Base-by-base conservation (phyloP, 177 flowering plant genomes). In the Telopea speciosissima region DNA sequence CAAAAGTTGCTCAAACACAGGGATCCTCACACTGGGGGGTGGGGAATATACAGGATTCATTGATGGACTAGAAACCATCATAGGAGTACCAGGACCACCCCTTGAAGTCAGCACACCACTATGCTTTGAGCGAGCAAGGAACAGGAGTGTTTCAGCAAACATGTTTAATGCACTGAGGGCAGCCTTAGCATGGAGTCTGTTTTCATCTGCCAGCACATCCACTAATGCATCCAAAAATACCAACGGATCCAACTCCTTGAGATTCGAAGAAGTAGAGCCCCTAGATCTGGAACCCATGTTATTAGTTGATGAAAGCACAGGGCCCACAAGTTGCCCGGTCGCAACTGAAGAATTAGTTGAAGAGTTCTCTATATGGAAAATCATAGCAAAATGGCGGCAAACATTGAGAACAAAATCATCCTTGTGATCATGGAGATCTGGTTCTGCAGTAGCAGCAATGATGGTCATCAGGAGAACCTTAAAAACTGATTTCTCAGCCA, bases 51-150 rank as follows among this genome's bases (percentile, higher is more conserved):
- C 91, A 77, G 97, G 97, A 86, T 89, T 91, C 82, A 86, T 83
- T 58, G 97, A 93, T 70, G 99, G 98, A 76, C 98, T 96, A 71
- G 98, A 93, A 67, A 96, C 97, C 77, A 86, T 88, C 97, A 96
- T 91, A 21, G 99, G 97, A 66, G 98, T 91, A 24, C 82, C 84
- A 67, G 96, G 95, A 64, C 90, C 98, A 33, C 88, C 87, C 75
- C 91, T 87, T 26, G 96, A 83, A 82, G 87, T 81, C 67, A 86
- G 66, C 5, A 74, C 72, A 79, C 91, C 97, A 69, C 85, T 81
- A 72, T 93, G 93, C 75, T 91, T 93, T 42, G 87, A 72, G 31
- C 93, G 95, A 79, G 98, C 93, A 73, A 93, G 91, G 62, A 93
- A 88, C 64, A 96, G 67, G 80, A 96, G 98, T 42, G 97, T 81